phyloP scores from a whole-genome alignment of 768 basidiomycete genomes.

The Ramaria rubella region DNA sequence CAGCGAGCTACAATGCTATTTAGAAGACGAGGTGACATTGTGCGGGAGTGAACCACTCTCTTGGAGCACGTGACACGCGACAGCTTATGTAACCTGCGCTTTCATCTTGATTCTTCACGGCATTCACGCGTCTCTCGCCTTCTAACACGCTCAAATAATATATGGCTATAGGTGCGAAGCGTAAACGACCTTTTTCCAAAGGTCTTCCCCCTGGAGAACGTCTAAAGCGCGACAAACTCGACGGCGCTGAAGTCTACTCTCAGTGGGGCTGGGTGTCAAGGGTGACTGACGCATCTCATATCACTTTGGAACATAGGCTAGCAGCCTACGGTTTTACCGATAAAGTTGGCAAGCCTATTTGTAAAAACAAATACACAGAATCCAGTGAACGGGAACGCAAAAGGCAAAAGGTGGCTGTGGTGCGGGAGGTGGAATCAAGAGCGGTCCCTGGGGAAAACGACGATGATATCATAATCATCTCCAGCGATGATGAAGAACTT shows the following conservation, averaged over 20 bases:
- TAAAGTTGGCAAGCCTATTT: constrained; percentile 45
- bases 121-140: not conserved
- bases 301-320: constrained; percentile 59
- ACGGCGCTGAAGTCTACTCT: constrained; percentile 33
- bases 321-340: constrained; percentile 61
- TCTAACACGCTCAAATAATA: not conserved
- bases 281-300: constrained; percentile 47
- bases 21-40: not conserved
- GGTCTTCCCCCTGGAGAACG: constrained; percentile 58
- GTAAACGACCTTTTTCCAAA: constrained; percentile 43
- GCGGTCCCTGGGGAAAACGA: constrained; percentile 35
- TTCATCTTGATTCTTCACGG: not conserved
- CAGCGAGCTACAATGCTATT: not conserved
- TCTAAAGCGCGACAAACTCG: constrained; percentile 50
- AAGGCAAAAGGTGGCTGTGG: constrained; percentile 10
- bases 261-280: constrained; percentile 83
- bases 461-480: constrained; percentile 58
- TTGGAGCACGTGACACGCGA: constrained; percentile 1
- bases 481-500: constrained; percentile 57
- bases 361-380: constrained; percentile 48
- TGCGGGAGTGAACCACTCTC: not conserved
- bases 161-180: constrained; percentile 47
- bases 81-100: not conserved
- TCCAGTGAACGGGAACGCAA: constrained; percentile 13
- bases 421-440: constrained; percentile 8